These are phyloP conservation scores for Phascolomyces articulosus DNA, from an alignment of 371 early-diverging fungal species.

Conservation along the genomic window DNA sequence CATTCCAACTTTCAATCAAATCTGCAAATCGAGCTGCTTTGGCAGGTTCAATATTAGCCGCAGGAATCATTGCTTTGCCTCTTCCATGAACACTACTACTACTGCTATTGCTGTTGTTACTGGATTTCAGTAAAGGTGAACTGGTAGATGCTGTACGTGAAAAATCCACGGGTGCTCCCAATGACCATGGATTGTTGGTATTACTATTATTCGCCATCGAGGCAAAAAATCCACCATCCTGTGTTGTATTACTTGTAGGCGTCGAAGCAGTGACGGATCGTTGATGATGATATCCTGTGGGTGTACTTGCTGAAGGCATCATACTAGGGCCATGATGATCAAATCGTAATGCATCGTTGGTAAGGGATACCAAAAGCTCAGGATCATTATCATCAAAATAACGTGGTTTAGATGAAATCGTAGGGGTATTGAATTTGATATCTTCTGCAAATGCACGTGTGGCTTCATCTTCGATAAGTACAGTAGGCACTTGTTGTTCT, in stretches of 20 bases:
- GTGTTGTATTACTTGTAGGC: no score
- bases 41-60: slow-evolving; percentile 35
- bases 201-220: background rate
- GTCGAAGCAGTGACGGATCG: slow-evolving; percentile 10
- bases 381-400: slow-evolving; percentile 15
- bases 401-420: background rate
- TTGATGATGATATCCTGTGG: slow-evolving; percentile 12
- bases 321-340: slow-evolving; percentile 10
- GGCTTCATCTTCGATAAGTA: slow-evolving; percentile 45
- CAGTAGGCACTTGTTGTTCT: slow-evolving; percentile 13
- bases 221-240: slow-evolving; percentile 2
- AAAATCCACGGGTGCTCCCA: slow-evolving; percentile 4
- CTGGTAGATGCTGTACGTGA: slow-evolving; percentile 12
- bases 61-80: background rate
- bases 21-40: slow-evolving; percentile 49
- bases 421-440: slow-evolving; percentile 19
- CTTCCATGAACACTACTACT: no score
- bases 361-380: slow-evolving; percentile 19
- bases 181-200: slow-evolving; percentile 14
- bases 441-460: slow-evolving; percentile 48
- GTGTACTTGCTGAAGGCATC: slow-evolving; percentile 23
- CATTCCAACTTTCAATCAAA: slow-evolving; percentile 48
- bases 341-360: slow-evolving; percentile 16
- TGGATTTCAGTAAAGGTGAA: slow-evolving; percentile 16
- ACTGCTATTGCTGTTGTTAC: no score